A percentile compares a stretch with the other conserved stretches of the same genome.
Evolutionary conservation across 140 eudicot genomes (phyloP).

Genomic region (Ambrosia hybrid): DNA sequence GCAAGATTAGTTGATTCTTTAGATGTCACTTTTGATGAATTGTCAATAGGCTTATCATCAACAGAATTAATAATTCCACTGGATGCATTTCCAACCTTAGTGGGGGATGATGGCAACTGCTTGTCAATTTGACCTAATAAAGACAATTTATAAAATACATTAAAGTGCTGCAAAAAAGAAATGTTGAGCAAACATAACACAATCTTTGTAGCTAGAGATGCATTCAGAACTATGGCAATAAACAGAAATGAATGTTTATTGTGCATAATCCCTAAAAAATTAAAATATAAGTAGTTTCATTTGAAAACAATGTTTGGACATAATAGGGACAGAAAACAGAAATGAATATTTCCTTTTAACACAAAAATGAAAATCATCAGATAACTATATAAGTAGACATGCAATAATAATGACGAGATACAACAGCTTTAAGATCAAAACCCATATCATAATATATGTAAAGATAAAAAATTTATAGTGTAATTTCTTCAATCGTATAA

Average conservation of each 20-base stretch:
- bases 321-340: not conserved
- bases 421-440: not conserved
- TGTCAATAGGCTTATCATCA: slow-evolving; percentile 52
- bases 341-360: not conserved
- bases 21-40: slow-evolving; percentile 29
- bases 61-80: slow-evolving; percentile 36
- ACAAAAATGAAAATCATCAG: slow-evolving; percentile 12
- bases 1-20: slow-evolving; percentile 44
- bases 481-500: not conserved
- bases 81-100: slow-evolving; percentile 41
- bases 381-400: slow-evolving; percentile 16
- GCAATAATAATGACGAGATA: not conserved
- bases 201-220: slow-evolving; percentile 11
- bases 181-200: not conserved
- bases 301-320: not conserved
- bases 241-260: no score
- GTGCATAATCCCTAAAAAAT: not conserved
- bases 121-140: slow-evolving; percentile 62
- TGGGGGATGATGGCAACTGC: slow-evolving; percentile 44
- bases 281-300: not conserved
- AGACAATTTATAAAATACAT: slow-evolving; percentile 12
- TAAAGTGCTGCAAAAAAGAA: not conserved
- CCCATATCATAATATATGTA: not conserved
- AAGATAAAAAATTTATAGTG: not conserved
- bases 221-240: not conserved